Evolutionary conservation across 2,329 filamentous ascomycete genomes (phyloP), one percentile per base, ranked within the genome.

Genomic region (Dactylellina cionopaga): DNA sequence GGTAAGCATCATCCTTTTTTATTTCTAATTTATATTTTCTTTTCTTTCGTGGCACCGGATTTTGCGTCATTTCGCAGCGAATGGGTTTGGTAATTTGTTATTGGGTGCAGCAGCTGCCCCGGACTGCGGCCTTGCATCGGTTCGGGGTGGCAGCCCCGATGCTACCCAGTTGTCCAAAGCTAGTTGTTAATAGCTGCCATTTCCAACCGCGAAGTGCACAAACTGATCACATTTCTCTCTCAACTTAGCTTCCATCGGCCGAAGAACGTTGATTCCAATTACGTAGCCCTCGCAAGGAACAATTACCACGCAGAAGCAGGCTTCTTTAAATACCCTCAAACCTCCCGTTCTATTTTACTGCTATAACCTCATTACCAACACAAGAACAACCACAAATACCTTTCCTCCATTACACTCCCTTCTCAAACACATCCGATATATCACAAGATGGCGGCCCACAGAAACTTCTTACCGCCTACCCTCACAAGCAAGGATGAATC

Each of bases 401-500:
- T 7, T 17, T 10, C 5, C 17, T 25, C 19, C n/a, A 24, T 51
- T n/a, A 9, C 31, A 31, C 37, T 41, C 31, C 17, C 15, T 51
- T 41, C 29, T 25, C 15, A 27, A 37, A 27, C 27, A 52, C 17
- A 46, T 49, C 11, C 37, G n/a, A n/a, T n/a, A n/a, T n/a, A 35
- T 24, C 46, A 56, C 66, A 63, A 71, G 66, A 58, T 58, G 44
- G 35, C 59, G 35, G 27, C 56, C 9, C 43, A 68, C 29, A 63
- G 66, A 47, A 41, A 71, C 27, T 71, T 71, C 44, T 15, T 71
- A 22, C 66, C 66, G 49, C 66, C 66, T 37, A 71, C 66, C 25
- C 66, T 71, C 44, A 71, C 66, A 46, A 71, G 66, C 59, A 63
- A 64, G 58, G 66, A 71, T 52, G 66, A 71, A 15, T 71, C 66